Base-by-base conservation (phyloP, 2,329 filamentous ascomycete genomes). In the Colletotrichum tropicicola region DNA sequence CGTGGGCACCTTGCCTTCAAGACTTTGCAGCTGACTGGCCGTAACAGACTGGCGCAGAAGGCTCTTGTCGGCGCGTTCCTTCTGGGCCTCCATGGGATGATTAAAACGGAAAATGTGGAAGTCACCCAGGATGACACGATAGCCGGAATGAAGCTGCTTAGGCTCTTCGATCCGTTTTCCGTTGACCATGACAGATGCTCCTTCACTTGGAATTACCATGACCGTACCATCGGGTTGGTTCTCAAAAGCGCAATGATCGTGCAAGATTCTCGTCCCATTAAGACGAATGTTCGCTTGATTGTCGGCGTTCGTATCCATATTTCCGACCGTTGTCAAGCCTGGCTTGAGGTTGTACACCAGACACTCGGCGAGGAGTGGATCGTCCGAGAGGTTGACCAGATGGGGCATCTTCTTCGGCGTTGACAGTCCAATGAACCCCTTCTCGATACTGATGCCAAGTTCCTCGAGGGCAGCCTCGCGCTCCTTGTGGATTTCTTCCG, bases 31-130 rank as follows among this genome's bases (percentile, higher is more conserved):
- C 71, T 90, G 87, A 69, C 79, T 89, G 30, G 86, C 87, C 5
- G 88, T 89, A 35, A 91, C 80, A 1, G 94, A 97, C 73, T 98
- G 95, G 47, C 95, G 91, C 61, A 99, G 83, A 19, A 97, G 82
- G 73, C 93, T 97, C 70, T 92, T 89, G 73, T 97, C 93, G 12
- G 93, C 94, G 58, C 96, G 85, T 79, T 99, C 96, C 3, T 94
- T 95, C 63, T 93, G 90, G 28, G 96, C 96, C 80, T 99, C 96
- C 83, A 97, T 91, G 0, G 96, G 96, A 74, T 99, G 94, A 73
- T 98, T 99, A 83, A 99, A 99, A 60, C 96, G 87, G 80, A 99
- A 98, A 66, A 99, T 99, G 77, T 99, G 96, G 72, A 99, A 99
- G 77, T 99, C 96, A 41, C 96, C 96, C 9, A 99, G 84, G 68